Conservation (phyloP, 2,329 filamentous ascomycete species). For the Diaporthe citri region DNA sequence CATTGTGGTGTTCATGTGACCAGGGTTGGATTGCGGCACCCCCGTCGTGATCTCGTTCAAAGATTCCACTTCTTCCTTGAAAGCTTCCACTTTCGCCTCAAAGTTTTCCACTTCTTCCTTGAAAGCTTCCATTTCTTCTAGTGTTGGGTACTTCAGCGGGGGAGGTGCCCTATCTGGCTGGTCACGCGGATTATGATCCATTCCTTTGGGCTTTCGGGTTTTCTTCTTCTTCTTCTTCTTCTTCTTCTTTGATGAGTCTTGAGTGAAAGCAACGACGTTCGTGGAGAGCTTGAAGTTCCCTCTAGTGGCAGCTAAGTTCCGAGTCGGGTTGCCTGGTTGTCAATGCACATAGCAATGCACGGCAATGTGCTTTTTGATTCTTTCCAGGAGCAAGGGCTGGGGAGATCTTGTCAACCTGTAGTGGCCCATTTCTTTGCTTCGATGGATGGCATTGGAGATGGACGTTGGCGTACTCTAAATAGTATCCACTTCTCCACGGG, state of each 20-base stretch:
- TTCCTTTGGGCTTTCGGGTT: not conserved
- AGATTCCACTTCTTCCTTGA: no score
- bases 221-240: no score
- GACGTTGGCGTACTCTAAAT: not conserved
- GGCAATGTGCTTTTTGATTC: no score
- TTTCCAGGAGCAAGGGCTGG: not conserved
- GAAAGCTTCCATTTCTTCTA: not conserved
- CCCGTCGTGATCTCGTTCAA: not conserved
- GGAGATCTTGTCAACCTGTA: not conserved
- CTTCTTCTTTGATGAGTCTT: not conserved
- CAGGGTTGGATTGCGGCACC: not conserved
- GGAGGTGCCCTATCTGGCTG: not conserved
- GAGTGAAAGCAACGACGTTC: not conserved
- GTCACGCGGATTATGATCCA: not conserved
- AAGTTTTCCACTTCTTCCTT: slow-evolving; percentile 1
- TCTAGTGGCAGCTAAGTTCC: no score
- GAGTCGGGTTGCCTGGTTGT: not conserved
- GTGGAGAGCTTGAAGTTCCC: not conserved
- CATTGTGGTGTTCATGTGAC: slow-evolving; percentile 1
- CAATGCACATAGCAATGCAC: no score
- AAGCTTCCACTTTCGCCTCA: not conserved
- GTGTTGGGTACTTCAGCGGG: not conserved
- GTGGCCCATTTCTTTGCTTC: not conserved
- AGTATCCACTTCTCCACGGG: not conserved
- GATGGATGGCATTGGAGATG: not conserved